These are phyloP conservation scores for Daldinia loculata DNA, from an alignment of 495 filamentous ascomycete genomes.

Conservation along the genomic window DNA sequence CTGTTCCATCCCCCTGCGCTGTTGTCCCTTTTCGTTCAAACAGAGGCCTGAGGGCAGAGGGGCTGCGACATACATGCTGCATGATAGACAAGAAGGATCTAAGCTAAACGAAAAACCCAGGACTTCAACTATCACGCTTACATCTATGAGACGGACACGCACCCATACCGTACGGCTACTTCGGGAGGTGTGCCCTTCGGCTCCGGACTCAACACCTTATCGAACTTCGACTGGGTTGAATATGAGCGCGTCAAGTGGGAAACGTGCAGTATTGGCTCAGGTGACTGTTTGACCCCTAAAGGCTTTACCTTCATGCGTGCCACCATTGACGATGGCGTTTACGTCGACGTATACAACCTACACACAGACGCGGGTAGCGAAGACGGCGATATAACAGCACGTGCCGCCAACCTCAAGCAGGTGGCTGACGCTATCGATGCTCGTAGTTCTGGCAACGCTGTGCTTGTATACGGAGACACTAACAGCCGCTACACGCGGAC, in stretches of 20 bases:
- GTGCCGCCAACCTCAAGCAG: slow-evolving; percentile 64
- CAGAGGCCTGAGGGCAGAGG: slow-evolving; percentile 21
- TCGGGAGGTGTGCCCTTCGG: slow-evolving; percentile 69
- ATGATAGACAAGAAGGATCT: slow-evolving; percentile 4
- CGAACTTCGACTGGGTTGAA: slow-evolving; percentile 63
- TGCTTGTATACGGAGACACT: slow-evolving; percentile 67
- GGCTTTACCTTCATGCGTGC: slow-evolving; percentile 70
- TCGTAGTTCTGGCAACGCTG: slow-evolving; percentile 63
- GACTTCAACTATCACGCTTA: slow-evolving; percentile 72
- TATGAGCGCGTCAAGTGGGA: slow-evolving; percentile 67
- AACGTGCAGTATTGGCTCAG: slow-evolving; percentile 62
- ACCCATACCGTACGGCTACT: slow-evolving; percentile 66
- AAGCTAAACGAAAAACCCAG: slow-evolving; percentile 33
- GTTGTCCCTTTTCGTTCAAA: slow-evolving; percentile 17
- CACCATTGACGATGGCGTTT: slow-evolving; percentile 51
- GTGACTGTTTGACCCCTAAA: slow-evolving; percentile 72
- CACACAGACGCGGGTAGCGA: slow-evolving; percentile 69
- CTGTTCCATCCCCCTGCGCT: slow-evolving; percentile 8
- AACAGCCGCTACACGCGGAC: slow-evolving; percentile 66
- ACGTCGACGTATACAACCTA: slow-evolving; percentile 68
- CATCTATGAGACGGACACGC: slow-evolving; percentile 63
- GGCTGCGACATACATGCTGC: background rate
- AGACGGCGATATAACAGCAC: slow-evolving; percentile 56
- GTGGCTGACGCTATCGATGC: slow-evolving; percentile 62
- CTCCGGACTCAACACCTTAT: slow-evolving; percentile 67